Evolutionary conservation across 2,329 filamentous ascomycete species (phyloP).

Genomic region (Colletotrichum camelliae): DNA sequence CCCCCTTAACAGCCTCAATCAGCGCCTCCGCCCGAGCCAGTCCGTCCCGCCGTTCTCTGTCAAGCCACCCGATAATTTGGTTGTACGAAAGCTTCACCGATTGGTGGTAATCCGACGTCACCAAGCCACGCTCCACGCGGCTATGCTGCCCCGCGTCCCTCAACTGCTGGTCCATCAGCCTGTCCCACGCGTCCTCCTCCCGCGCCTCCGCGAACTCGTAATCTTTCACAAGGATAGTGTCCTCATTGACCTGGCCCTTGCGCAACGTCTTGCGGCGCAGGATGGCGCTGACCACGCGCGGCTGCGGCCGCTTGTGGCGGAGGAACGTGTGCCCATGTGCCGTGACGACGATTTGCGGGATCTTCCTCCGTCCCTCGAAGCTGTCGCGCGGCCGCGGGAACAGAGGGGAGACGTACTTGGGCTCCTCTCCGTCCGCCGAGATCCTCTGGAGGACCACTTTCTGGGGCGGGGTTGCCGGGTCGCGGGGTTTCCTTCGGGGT

Average conservation of each 20-base stretch:
- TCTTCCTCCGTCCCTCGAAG: conserved; percentile 53
- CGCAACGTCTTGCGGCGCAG: conserved; percentile 54
- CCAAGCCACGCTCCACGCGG: not conserved
- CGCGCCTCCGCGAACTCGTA: conserved; percentile 38
- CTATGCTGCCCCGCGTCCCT: not conserved
- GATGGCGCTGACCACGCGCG: conserved; percentile 59
- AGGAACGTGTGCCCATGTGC: conserved; percentile 67
- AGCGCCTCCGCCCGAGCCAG: conserved; percentile 46
- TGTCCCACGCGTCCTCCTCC: conserved; percentile 57
- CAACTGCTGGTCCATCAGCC: conserved; percentile 30
- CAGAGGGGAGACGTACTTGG: conserved; percentile 51
- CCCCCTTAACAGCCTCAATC: conserved; percentile 35
- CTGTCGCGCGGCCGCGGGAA: conserved; percentile 54
- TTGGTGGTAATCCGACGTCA: not conserved
- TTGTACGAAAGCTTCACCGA: conserved; percentile 9
- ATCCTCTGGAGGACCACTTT: conserved; percentile 38
- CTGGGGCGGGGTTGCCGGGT: conserved; percentile 16
- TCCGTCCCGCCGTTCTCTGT: conserved; percentile 40
- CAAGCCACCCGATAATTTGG: conserved; percentile 23
- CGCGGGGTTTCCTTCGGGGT: conserved; percentile 23
- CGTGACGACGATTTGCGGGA: conserved; percentile 62
- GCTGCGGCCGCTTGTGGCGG: conserved; percentile 70
- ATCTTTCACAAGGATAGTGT: conserved; percentile 9
- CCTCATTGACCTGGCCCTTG: conserved; percentile 33
- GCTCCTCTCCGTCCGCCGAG: conserved; percentile 38